A percentile compares a stretch with the other conserved stretches of the same genome.
Conservation (phyloP, 192 early-diverging fungal genomes). For the Linnemannia schmuckeri region DNA sequence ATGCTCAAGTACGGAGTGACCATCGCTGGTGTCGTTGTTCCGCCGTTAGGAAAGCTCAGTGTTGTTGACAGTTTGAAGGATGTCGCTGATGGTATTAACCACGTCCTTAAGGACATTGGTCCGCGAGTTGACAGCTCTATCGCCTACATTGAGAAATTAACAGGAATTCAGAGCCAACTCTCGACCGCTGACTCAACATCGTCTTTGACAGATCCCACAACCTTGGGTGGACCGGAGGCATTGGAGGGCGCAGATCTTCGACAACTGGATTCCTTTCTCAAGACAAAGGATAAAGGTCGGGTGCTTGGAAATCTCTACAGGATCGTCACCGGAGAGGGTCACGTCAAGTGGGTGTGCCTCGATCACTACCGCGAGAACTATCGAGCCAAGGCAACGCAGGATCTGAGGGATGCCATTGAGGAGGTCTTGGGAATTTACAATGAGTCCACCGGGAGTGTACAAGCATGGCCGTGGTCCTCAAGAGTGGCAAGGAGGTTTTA, state of each 20-base stretch:
- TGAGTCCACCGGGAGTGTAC: background rate
- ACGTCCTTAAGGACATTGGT: background rate
- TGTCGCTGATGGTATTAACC: background rate
- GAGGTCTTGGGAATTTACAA: background rate
- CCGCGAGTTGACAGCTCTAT: background rate
- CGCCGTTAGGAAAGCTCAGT: background rate
- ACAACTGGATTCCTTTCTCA: background rate
- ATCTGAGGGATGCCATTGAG: background rate
- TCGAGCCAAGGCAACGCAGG: background rate
- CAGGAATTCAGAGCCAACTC: background rate
- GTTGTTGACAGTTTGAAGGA: background rate
- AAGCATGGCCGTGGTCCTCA: no score
- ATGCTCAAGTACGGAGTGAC: background rate
- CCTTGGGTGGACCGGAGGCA: background rate
- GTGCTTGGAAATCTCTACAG: background rate
- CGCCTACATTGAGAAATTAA: background rate
- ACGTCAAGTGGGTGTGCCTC: slow-evolving; percentile 38
- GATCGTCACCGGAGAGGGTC: slow-evolving; percentile 8
- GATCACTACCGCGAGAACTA: slow-evolving; percentile 29
- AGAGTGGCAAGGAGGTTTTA: background rate
- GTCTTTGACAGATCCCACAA: no score
- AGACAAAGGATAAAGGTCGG: background rate
- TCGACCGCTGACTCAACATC: no score
- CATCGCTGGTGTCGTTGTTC: background rate
- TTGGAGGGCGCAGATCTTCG: background rate